Evolutionary conservation across 257 asterid genomes (phyloP), one percentile per base, ranked within the genome.

Genomic region (Ballota nigra): DNA sequence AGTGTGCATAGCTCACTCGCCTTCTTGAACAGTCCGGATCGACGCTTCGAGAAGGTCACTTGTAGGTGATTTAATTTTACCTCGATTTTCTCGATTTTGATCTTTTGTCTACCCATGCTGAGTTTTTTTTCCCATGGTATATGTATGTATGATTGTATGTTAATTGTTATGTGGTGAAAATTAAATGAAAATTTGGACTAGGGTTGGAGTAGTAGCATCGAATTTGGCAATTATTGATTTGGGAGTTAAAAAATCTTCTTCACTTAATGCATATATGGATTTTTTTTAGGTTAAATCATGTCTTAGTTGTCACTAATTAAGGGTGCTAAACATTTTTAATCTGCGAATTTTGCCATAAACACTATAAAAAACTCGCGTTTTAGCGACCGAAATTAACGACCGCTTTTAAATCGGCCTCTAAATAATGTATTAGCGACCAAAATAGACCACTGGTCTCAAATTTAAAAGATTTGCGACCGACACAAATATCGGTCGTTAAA

Each of bases 1-100:
- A 92, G 84, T 0, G 87, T 92, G 82, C 93, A 86, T 1, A 89
- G 83, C 63, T 92, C 96, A 52, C 92, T 87, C 0, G 97, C 96
- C 34, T 92, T 92, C 24, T 92, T 89, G 84, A 85, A 87, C 0
- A 89, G 82, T 4, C 96, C 96, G 0, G 86, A 78, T 4, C 93
- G 83, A 0, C 96, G 88, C 34, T 89, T 92, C 7, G 96, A 87
- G 57, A 92, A 89, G 0, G 97, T 89, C 0, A 92, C 97, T 26
- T 85, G 93, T 0, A 89, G 79, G 74, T 89, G 96, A 26, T 81
- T 87, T n/a, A n/a, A n/a, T 49, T 86, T 86, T 0, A 82, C 83
- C 65, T 89, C 85, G 5, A 92, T 92, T 76, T 89, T 92, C 16
- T 84, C 83, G 16, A 89, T 87, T 55, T 92, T 88, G 71, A 89